Percentiles rank a stretch among this genome's conserved stretches.
phyloP scores from a whole-genome alignment of 371 early-diverging fungal genomes.

The Lichtheimia ornata region DNA sequence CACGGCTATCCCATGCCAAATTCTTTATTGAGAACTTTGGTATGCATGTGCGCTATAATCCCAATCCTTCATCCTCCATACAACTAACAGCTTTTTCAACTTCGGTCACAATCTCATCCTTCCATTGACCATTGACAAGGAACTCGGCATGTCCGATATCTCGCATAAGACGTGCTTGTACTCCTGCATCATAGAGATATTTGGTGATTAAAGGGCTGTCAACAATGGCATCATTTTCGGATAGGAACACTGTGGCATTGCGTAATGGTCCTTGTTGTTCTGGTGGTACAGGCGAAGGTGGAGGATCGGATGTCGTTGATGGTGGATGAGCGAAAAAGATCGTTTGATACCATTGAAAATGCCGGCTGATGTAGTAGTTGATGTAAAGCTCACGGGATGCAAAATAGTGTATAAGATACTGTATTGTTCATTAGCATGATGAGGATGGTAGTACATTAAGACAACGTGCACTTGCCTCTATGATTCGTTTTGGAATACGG shows the following conservation, averaged over 20 bases:
- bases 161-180: constrained; percentile 42
- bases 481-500: constrained; percentile 50
- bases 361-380: constrained; percentile 61
- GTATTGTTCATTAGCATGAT: neutral
- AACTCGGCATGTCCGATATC: constrained; percentile 53
- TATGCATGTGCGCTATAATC: neutral
- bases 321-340: constrained; percentile 40
- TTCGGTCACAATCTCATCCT: constrained; percentile 23
- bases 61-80: constrained; percentile 27
- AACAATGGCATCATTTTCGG: constrained; percentile 50
- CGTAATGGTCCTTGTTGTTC: constrained; percentile 14
- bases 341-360: constrained; percentile 65
- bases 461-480: constrained; percentile 36
- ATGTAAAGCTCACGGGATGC: constrained; percentile 68
- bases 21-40: too few species aligned
- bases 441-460: neutral
- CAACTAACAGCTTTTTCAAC: constrained; percentile 23
- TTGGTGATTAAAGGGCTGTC: constrained; percentile 30
- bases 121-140: constrained; percentile 43
- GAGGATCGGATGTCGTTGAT: constrained; percentile 2
- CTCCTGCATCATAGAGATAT: constrained; percentile 30
- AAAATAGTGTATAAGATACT: constrained; percentile 58
- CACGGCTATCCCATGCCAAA: too few species aligned
- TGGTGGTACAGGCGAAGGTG: neutral
- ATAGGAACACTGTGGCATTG: constrained; percentile 41